Percentiles rank a stretch among this genome's conserved stretches.
Conservation (phyloP, 2,329 filamentous ascomycete species). For the Colletotrichum sp. region DNA sequence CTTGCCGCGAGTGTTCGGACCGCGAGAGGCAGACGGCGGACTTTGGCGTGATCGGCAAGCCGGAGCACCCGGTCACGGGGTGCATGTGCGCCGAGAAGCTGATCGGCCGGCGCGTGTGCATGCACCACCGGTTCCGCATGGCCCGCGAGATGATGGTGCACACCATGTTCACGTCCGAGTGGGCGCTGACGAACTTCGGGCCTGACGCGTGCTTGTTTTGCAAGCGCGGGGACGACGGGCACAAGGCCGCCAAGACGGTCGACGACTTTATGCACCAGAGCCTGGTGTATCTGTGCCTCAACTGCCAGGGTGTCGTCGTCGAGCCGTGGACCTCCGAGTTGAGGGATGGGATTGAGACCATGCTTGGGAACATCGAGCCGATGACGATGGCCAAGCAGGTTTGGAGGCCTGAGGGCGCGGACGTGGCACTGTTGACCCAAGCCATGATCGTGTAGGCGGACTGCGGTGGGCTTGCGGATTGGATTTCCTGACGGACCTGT, state of each 20-base stretch:
- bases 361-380: conserved; percentile 18
- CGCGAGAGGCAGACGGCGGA: neutral
- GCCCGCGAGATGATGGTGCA: conserved; percentile 26
- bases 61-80: conserved; percentile 32
- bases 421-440: neutral
- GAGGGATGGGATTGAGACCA: neutral
- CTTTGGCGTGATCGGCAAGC: neutral
- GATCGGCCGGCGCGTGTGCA: conserved; percentile 35
- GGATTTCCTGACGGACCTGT: neutral
- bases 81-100: conserved; percentile 42
- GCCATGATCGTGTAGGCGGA: neutral
- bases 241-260: neutral
- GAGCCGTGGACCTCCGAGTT: neutral
- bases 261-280: neutral
- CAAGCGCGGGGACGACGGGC: conserved; percentile 14
- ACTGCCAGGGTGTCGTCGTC: conserved; percentile 31
- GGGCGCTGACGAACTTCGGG: conserved; percentile 26
- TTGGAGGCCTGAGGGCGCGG: neutral
- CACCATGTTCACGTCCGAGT: conserved; percentile 29
- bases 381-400: neutral
- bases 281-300: conserved; percentile 36
- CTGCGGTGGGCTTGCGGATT: neutral
- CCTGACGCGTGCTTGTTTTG: conserved; percentile 36
- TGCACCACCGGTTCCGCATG: conserved; percentile 35
- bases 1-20: conserved; percentile 36